Percentiles rank a stretch among this genome's conserved stretches.
Conservation (phyloP, 1,284 basidiomycete genomes). For the Microbotryomycetes sp. region DNA sequence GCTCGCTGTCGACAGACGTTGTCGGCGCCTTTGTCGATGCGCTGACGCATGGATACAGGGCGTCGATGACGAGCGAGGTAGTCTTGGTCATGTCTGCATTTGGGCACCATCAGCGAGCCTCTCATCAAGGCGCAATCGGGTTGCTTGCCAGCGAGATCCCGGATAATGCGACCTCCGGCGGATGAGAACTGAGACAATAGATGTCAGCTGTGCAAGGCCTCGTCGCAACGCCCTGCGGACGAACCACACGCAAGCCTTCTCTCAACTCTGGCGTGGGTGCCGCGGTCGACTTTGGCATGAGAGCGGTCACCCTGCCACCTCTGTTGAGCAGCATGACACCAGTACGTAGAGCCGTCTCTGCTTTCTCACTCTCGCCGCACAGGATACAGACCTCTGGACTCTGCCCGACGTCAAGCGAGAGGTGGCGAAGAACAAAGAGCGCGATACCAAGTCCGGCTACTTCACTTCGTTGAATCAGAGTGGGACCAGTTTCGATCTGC, state of each 20-base stretch:
- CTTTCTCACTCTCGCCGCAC: constrained; percentile 12
- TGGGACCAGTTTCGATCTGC: constrained; percentile 32
- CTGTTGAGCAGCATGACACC: constrained; percentile 12
- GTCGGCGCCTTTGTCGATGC: not conserved
- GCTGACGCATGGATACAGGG: not conserved
- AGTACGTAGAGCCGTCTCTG: constrained; percentile 3
- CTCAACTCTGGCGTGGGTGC: not conserved
- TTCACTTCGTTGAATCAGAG: constrained; percentile 26
- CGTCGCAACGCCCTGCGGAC: no score
- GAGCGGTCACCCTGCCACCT: constrained; percentile 12
- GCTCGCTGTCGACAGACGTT: not conserved
- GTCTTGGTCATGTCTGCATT: not conserved
- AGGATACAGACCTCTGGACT: constrained; percentile 16
- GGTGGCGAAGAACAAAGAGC: constrained; percentile 5
- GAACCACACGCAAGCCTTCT: not conserved
- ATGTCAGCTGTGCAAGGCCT: no score
- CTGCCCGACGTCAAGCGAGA: not conserved
- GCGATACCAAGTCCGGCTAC: constrained; percentile 24
- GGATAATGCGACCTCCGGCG: not conserved
- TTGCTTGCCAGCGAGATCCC: not conserved
- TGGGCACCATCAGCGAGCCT: no score
- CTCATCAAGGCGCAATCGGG: no score
- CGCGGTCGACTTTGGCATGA: not conserved
- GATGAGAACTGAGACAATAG: not conserved
- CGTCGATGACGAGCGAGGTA: not conserved